Conservation (phyloP, 441 rosid genomes). For the Eruca vesicaria region DNA sequence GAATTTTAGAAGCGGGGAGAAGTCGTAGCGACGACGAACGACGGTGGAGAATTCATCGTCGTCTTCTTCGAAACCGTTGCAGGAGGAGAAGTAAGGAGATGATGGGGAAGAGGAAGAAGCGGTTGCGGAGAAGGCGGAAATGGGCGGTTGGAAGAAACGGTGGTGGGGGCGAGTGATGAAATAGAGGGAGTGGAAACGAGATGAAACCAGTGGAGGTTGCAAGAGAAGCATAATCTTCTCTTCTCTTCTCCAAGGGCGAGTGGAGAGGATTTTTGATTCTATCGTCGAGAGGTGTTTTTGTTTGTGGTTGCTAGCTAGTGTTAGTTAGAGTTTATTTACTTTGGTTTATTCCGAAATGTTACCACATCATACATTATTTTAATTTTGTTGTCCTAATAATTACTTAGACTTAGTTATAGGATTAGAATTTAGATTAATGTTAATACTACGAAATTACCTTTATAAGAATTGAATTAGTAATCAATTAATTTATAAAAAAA, state of each 20-base stretch:
- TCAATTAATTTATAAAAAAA: too few species aligned
- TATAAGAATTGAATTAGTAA: too few species aligned
- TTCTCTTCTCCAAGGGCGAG: conserved; percentile 19
- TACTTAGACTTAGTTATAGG: too few species aligned
- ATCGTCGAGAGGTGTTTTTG: conserved; percentile 3
- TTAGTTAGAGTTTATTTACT: neutral
- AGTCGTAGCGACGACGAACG: conserved; percentile 68
- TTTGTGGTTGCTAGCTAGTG: conserved; percentile 26
- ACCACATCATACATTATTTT: too few species aligned
- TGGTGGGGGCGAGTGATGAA: conserved; percentile 29
- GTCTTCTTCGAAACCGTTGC: conserved; percentile 26
- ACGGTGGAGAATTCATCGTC: conserved; percentile 50
- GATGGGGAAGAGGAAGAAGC: conserved; percentile 17
- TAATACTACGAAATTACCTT: too few species aligned
- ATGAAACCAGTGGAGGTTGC: conserved; percentile 46
- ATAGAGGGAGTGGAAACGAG: conserved; percentile 50
- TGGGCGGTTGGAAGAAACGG: conserved; percentile 32
- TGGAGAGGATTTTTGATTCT: neutral
- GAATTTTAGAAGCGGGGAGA: conserved; percentile 74
- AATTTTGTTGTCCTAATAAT: too few species aligned
- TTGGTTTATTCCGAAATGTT: too few species aligned
- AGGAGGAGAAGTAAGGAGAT: conserved; percentile 30
- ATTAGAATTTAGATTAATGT: too few species aligned
- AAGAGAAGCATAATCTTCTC: conserved; percentile 52
- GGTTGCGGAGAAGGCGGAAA: conserved; percentile 30